Evolutionary conservation across 495 filamentous ascomycete genomes (phyloP), one percentile per base, ranked within the genome.

Genomic region (Penicillium pancosmium): DNA sequence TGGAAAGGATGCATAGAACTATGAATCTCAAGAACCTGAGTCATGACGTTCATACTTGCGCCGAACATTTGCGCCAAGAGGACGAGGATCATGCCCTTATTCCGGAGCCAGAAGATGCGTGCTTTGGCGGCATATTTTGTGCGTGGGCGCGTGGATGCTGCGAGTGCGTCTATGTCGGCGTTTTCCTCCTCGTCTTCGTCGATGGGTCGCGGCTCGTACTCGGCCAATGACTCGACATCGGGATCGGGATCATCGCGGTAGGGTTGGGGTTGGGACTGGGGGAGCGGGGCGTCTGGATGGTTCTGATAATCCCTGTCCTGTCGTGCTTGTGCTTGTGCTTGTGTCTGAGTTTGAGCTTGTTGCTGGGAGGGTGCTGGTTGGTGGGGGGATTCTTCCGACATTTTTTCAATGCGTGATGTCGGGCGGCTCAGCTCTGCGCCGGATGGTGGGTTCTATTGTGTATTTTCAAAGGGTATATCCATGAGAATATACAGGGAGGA

Each of bases 11-110:
- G 85, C 79, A 94, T 87, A 0, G 77, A 76, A 34, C 84, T 91
- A 56, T 89, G 83, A 4, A 88, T 79, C 67, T 95, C 92, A 46
- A 97, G 75, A 2, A 95, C 67, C 40, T 93, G 82, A 0, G 92
- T 91, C 23, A 87, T 84, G 8, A 95, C 82, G 69, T 93, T 95
- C 94, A 98, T 98, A 47, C 91, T 72, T 0, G 88, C 87, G 0
- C 89, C 92, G 63, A 97, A 97, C 36, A 95, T 74, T 74, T 97
- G 92, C 10, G 92, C 82, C 21, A 87, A 31, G 16, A 91, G 70
- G 35, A 98, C 88, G 19, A 93, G 73, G 18, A 88, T 78, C 50
- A 93, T 79, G 2, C 89, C 89, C 60, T 89, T 89, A 65, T 95
- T 92, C 53, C 79, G 80, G 4, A 73, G 23, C 82, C 81, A 84